phyloP scores from a whole-genome alignment of 169 alveolate genomes.

The Plasmodium vivax region DNA sequence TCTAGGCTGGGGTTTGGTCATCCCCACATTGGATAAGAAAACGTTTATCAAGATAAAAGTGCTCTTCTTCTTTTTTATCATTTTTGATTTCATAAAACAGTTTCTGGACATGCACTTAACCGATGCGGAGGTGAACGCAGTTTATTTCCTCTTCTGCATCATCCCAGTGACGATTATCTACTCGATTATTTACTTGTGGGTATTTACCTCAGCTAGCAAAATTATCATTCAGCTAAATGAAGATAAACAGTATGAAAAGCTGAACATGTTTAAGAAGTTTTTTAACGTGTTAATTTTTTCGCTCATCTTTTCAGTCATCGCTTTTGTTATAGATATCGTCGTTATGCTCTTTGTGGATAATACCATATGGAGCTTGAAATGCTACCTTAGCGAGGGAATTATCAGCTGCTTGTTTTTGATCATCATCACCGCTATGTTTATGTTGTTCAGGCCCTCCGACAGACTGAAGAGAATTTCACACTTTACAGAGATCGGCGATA shows the following conservation, averaged over 20 bases:
- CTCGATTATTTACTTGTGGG: slow-evolving; percentile 66
- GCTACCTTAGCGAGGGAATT: slow-evolving; percentile 68
- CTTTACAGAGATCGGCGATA: slow-evolving; percentile 74
- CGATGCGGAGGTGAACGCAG: slow-evolving; percentile 48
- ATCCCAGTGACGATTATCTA: slow-evolving; percentile 50
- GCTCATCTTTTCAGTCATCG: slow-evolving; percentile 54
- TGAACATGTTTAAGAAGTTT: slow-evolving; percentile 73
- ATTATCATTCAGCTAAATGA: slow-evolving; percentile 74
- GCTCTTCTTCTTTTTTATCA: slow-evolving; percentile 62
- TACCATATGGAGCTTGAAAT: slow-evolving; percentile 56
- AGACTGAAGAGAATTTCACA: slow-evolving; percentile 74
- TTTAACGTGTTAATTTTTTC: slow-evolving; percentile 72
- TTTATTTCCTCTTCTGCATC: slow-evolving; percentile 49
- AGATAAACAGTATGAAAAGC: slow-evolving; percentile 75
- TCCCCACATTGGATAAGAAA: slow-evolving; percentile 66
- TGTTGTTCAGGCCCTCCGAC: slow-evolving; percentile 68
- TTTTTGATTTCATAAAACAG: slow-evolving; percentile 74
- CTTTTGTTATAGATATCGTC: slow-evolving; percentile 46
- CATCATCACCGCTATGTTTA: slow-evolving; percentile 59
- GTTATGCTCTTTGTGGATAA: slow-evolving; percentile 40
- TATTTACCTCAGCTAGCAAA: slow-evolving; percentile 70
- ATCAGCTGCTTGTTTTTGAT: slow-evolving; percentile 49
- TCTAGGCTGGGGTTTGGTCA: slow-evolving; percentile 75
- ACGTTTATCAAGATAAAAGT: slow-evolving; percentile 68
- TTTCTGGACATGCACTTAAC: slow-evolving; percentile 65